Base-by-base conservation (phyloP, 2,329 filamentous ascomycete genomes). In the Fusarium globosum region DNA sequence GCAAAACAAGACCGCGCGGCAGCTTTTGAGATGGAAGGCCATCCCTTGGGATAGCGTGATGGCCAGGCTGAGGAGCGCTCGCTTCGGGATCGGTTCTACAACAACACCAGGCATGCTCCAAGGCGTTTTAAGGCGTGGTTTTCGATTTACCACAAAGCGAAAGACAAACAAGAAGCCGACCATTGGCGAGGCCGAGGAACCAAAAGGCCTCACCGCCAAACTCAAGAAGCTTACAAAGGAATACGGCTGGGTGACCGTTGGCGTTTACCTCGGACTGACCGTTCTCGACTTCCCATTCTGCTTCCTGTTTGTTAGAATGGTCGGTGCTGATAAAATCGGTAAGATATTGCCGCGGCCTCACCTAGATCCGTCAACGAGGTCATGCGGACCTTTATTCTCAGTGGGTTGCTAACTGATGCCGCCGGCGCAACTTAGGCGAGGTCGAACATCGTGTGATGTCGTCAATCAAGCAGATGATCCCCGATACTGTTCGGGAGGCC, bases 281-380 rank as follows among this genome's bases (percentile, higher is more conserved):
- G 92, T 93, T 42, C 84, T 97, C 58, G 96, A 99, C 83, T 97
- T 98, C 74, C 96, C 96, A 1, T 94, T 98, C 80, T 98, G 96
- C 84, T 99, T 97, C 84, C 83, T 97, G 61, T 90, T 96, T 15
- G 96, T 99, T 52, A 89, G 92, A 65, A 85, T 91, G 59, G 88
- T 97, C 4, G 96, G 96, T 21, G 93, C 94, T 0, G 96, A 99
- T 33, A 89, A 89, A 62, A 96, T 99, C 78, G 95, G 94, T 87
- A 83, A 85, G 85, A 62, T 61, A 20, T 70, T 51, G 56, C 57
- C 51, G 55, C 52, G 36, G 35, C 43, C 20, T 55, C 41, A 68
- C 38, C 20, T n/a, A 56, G 45, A 43, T 59, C 72, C 58, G 69
- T 56, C 30, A 42, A 62, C 41, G 23, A 41, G 46, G 28, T 45